Percentiles rank a stretch among this genome's conserved stretches.
Conservation (phyloP, 106 monocot species). For the Dendrobium nobile region DNA sequence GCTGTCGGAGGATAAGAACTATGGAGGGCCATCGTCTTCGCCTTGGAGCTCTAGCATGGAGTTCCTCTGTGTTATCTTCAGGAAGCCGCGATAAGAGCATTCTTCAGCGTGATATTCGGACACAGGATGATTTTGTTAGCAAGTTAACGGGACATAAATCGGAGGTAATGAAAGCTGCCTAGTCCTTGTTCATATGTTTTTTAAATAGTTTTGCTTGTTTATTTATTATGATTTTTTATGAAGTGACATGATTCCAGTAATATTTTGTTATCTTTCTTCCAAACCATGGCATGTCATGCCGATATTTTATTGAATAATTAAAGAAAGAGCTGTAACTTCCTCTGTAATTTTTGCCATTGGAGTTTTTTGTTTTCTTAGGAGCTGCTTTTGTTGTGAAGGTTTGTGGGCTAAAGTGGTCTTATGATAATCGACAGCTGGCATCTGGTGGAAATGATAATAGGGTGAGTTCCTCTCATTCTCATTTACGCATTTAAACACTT, state of each 20-base stretch:
- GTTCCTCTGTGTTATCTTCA: slow-evolving; percentile 83
- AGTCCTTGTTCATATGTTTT: not conserved
- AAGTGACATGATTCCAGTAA: not conserved
- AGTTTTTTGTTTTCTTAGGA: not conserved
- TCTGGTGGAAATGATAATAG: slow-evolving; percentile 98
- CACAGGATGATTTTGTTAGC: slow-evolving; percentile 85
- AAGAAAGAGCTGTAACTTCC: not conserved
- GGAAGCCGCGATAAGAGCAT: slow-evolving; percentile 92
- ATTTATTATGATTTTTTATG: not conserved
- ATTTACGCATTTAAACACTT: not conserved
- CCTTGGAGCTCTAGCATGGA: slow-evolving; percentile 93
- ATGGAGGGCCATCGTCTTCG: slow-evolving; percentile 88
- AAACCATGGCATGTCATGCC: not conserved
- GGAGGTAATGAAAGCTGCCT: slow-evolving; percentile 44
- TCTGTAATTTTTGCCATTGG: not conserved
- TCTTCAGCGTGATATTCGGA: slow-evolving; percentile 87
- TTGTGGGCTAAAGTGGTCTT: slow-evolving; percentile 94
- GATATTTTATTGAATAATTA: not conserved
- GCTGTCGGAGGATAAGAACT: slow-evolving; percentile 70
- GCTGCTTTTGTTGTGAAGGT: slow-evolving; percentile 33
- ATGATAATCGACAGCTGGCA: slow-evolving; percentile 91
- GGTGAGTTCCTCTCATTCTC: slow-evolving; percentile 35
- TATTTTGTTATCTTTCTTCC: not conserved
- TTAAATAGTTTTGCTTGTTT: not conserved
- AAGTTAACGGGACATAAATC: slow-evolving; percentile 91